phyloP scores from a whole-genome alignment of 2,329 filamentous ascomycete genomes.

The Beauveria scarabaeidicola region DNA sequence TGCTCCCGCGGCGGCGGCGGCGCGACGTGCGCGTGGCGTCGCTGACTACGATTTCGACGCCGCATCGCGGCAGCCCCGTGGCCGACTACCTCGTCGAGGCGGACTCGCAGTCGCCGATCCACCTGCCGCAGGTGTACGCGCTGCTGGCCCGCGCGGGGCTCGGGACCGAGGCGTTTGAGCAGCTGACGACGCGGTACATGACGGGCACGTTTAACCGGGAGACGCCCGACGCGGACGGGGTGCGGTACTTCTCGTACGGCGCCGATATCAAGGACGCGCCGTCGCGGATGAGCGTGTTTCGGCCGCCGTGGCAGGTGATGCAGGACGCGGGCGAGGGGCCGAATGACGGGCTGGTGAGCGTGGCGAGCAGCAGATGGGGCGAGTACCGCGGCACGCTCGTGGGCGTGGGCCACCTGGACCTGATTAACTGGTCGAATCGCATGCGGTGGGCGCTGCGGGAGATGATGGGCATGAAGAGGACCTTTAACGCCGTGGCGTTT shows the following conservation, averaged over 20 bases:
- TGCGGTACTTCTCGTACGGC: conserved; percentile 56
- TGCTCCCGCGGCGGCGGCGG: conserved; percentile 33
- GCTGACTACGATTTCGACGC: conserved; percentile 47
- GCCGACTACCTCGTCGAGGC: conserved; percentile 44
- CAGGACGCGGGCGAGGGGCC: conserved; percentile 40
- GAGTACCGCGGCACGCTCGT: conserved; percentile 55
- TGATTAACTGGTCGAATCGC: conserved; percentile 61
- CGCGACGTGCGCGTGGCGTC: conserved; percentile 35
- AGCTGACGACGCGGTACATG: conserved; percentile 54
- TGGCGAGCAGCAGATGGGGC: conserved; percentile 53
- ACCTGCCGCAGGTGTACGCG: conserved; percentile 47
- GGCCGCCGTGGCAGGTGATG: conserved; percentile 43
- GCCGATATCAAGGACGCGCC: conserved; percentile 42
- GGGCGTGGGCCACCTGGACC: conserved; percentile 53
- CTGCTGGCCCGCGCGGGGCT: conserved; percentile 43
- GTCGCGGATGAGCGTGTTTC: conserved; percentile 57
- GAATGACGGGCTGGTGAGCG: conserved; percentile 62
- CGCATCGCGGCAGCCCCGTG: conserved; percentile 47
- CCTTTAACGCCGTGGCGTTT: conserved; percentile 60
- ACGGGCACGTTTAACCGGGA: conserved; percentile 48
- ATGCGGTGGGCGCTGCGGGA: conserved; percentile 45
- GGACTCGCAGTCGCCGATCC: conserved; percentile 32
- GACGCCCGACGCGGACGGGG: conserved; percentile 42
- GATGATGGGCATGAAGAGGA: conserved; percentile 44
- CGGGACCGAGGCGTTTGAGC: conserved; percentile 51